Base-by-base conservation (phyloP, 148 eudicot genomes). In the Amaranthus cruentus region DNA sequence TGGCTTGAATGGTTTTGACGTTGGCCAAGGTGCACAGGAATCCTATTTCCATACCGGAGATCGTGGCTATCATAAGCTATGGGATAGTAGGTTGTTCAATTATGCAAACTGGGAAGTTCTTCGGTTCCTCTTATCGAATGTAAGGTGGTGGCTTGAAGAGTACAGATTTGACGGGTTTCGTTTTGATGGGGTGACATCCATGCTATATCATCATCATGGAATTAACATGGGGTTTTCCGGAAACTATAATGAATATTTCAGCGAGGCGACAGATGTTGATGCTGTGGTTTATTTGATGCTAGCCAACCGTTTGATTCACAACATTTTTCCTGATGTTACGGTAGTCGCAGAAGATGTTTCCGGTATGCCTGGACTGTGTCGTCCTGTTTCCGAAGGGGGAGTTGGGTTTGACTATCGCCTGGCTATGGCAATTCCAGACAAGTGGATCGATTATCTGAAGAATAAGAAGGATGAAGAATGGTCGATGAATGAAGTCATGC, bases 41-140 rank as follows among this genome's bases (percentile, higher is more conserved):
- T 94, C 98, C 9, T 94, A 94, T 84, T 94, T 94, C 67, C 98
- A 94, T 73, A 58, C 85, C 9, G 98, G 98, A 57, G 89, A 86
- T 9, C 89, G 90, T 68, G 98, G 98, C 60, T 91, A 89, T 76
- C 98, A 94, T 75, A 79, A 82, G 68, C 80, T 88, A 68, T 94
- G 98, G 98, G 98, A 94, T 79, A 94, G 98, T 84, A 85, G 93
- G 82, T 70, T 91, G 71, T 94, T 94, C 73, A 94, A 94, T 79
- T 94, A 94, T 83, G 85, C 87, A 55, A 94, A 91, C 71, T 94
- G 98, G 98, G 98, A 94, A 82, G 98, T 94, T 81, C 96, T 94
- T 55, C 93, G 98, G 51, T 91, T 94, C 82, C 93, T 94, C 76
- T 76, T 94, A 21, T 94, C 98, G 61, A 94, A 94, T 75, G 69